Conservation (phyloP, 2,329 filamentous ascomycete species). For the Elsinoe arachidis region DNA sequence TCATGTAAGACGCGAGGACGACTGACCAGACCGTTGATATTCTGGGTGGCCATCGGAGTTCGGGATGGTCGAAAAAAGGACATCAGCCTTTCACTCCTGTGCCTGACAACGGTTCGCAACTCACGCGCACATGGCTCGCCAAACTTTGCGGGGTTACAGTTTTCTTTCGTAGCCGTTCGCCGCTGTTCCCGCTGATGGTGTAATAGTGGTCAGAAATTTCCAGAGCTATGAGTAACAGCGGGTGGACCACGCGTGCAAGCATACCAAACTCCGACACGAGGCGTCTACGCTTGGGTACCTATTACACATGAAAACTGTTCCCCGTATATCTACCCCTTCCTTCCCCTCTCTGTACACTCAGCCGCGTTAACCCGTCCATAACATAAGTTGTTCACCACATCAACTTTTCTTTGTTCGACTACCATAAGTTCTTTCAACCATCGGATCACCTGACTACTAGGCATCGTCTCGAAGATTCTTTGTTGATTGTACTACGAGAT, state of each 20-base stretch:
- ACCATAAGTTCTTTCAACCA: neutral
- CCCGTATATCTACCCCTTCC: neutral
- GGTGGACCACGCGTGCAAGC: neutral
- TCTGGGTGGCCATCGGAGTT: slow-evolving; percentile 2
- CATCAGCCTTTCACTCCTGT: neutral
- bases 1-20: slow-evolving; percentile 5
- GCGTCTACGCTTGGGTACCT: slow-evolving; percentile 1
- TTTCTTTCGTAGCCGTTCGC: slow-evolving; percentile 5
- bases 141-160: slow-evolving; percentile 5
- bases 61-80: neutral
- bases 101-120: slow-evolving; percentile 2
- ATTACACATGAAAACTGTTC: slow-evolving; percentile 10
- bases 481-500: neutral
- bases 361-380: slow-evolving; percentile 2
- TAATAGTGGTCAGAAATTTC: slow-evolving; percentile 4
- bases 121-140: slow-evolving; percentile 13
- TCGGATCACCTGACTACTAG: neutral
- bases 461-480: neutral
- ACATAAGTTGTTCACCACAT: neutral
- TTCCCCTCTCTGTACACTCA: neutral
- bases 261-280: slow-evolving; percentile 7
- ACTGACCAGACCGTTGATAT: slow-evolving; percentile 8
- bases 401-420: neutral
- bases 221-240: slow-evolving; percentile 3
- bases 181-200: slow-evolving; percentile 9